Evolutionary conservation across 345 rosid species (phyloP), one percentile per base, ranked within the genome.

Genomic region (Aquilaria malaccensis): DNA sequence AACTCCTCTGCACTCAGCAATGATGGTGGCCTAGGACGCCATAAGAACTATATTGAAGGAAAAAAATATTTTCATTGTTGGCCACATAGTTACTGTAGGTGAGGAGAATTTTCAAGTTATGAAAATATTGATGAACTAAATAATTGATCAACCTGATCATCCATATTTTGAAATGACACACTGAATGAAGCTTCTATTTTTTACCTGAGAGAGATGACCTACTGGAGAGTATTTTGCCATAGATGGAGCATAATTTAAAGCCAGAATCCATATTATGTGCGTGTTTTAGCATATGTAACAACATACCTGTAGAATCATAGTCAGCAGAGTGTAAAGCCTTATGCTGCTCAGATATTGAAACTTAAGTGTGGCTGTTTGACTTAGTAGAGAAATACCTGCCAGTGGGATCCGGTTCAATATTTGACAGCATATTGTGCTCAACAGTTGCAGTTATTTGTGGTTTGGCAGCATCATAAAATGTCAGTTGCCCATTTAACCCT

Each of bases 251-350:
- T 15, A 91, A 73, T 60, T 79, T 84, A 75, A 91, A 88, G 6
- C 97, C 96, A 75, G 84, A 86, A 73, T 91, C 96, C 94, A 91
- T 88, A 74, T 84, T 96, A 37, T 91, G 94, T 46, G 84, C 96
- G 33, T 94, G 85, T 62, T 88, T 85, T 49, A 91, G 22, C 97
- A 3, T 81, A 74, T 0, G 97, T 88, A 53, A 89, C 91, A 52
- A 88, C 96, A 41, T 85, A 91, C 84, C 94, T 74, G 30, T 54
- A 63, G 30, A 64, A 13, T 29, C 55, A 13, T n/a, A 52, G 22
- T 0, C 3, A 50, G n/a, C 11, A 52, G 29, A n/a, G 10, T 5
- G 9, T 3, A 52, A 52, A 52, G 29, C 30, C 15, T 52, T n/a
- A 52, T 31, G 6, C 6, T 52, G 2, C n/a, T n/a, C 4, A 52